Evolutionary conservation across 805 yeast species (phyloP), one percentile per base, ranked within the genome.

Genomic region (Ogataea nonfermentans): DNA sequence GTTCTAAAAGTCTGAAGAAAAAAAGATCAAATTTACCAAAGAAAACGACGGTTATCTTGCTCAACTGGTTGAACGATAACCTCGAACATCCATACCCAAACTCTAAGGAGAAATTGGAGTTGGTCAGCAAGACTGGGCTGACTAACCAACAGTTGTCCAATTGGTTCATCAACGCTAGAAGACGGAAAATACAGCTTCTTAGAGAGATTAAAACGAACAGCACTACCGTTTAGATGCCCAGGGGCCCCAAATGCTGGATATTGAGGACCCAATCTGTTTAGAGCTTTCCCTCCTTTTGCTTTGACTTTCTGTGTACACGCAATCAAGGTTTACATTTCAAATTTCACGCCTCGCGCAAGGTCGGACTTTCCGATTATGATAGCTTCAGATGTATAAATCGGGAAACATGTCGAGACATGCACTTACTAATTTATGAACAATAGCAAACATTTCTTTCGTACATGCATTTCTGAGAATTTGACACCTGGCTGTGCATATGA

Each of bases 141-240:
- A 71, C 73, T 45, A 73, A 72, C 52, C 82, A 77, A 53, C 82
- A 77, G 49, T 64, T 77, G 43, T 68, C 76, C 44, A 77, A 77
- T 51, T 77, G 82, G 82, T 77, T 77, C 49, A 77, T 77, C 52
- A 77, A 77, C 55, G 82, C 82, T 12, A 67, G 82, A 57, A 63
- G 82, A 53, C 63, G 82, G 48, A 77, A 76, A 56, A 74, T 78
- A 36, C 75, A 72, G 55, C 52, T 60, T 30, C 61, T 76, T 45
- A 69, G 73, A 50, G 74, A 73, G 46, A 48, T 57, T 22, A 54
- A 55, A 32, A 30, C 55, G 29, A 59, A 57, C 42, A 51, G 53
- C 32, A 48, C 53, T 16, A 47, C 49, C 10, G 46, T 47, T 19
- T 45, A 34, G 32, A 16, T 4, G 23, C 13, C 33, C 22, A 19